phyloP scores from a whole-genome alignment of 2,329 filamentous ascomycete genomes.

The Colletotrichum spinosum region DNA sequence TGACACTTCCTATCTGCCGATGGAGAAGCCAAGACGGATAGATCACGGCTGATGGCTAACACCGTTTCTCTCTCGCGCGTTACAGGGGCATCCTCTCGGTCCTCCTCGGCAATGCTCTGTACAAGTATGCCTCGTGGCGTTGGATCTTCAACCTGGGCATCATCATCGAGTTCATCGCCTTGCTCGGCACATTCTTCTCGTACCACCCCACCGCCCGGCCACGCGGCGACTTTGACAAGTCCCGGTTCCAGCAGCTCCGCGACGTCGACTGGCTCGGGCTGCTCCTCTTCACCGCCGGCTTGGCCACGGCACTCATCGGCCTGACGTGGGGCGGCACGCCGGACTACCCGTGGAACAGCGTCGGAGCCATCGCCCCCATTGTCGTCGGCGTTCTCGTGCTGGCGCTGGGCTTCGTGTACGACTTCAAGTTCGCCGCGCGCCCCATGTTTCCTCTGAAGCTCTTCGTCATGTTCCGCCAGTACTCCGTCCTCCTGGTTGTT shows the following conservation, averaged over 20 bases:
- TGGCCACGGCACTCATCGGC: slow-evolving; percentile 40
- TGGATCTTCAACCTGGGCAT: slow-evolving; percentile 44
- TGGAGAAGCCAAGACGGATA: not conserved
- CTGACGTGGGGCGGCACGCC: slow-evolving; percentile 39
- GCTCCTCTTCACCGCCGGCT: slow-evolving; percentile 38
- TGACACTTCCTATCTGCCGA: slow-evolving; percentile 8
- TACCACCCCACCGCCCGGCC: slow-evolving; percentile 43
- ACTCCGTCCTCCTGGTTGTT: slow-evolving; percentile 45
- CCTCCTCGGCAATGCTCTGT: slow-evolving; percentile 43
- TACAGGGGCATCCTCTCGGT: slow-evolving; percentile 43
- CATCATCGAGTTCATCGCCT: slow-evolving; percentile 42
- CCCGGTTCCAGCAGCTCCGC: slow-evolving; percentile 44
- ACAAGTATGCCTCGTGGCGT: slow-evolving; percentile 44
- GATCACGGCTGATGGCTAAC: slow-evolving; percentile 2
- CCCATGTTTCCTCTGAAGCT: slow-evolving; percentile 43
- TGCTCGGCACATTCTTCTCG: slow-evolving; percentile 42
- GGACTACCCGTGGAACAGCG: slow-evolving; percentile 35
- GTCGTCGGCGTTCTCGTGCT: slow-evolving; percentile 38
- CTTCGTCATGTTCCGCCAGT: slow-evolving; percentile 45
- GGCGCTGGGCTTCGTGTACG: slow-evolving; percentile 39
- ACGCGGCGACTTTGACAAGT: slow-evolving; percentile 45
- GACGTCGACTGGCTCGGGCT: slow-evolving; percentile 46
- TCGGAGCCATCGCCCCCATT: slow-evolving; percentile 38
- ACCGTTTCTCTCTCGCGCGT: slow-evolving; percentile 23
- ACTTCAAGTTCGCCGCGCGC: slow-evolving; percentile 40